Conservation (phyloP, 768 basidiomycete genomes). For the Mycena alexandri region DNA sequence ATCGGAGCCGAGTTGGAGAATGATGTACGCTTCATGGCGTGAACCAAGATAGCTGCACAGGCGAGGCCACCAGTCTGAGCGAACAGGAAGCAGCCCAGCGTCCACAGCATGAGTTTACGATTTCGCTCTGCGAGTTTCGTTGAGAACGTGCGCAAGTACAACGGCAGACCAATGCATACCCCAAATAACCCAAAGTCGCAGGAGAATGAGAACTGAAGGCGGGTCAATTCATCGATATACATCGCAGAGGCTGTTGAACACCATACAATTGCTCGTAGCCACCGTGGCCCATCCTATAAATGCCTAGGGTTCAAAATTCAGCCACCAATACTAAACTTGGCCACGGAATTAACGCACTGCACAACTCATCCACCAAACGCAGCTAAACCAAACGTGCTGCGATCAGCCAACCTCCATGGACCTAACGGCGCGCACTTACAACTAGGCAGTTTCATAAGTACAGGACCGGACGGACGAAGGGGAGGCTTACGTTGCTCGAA, state of each 20-base stretch:
- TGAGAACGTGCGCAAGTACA: background rate
- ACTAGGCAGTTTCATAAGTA: slow-evolving; percentile 14
- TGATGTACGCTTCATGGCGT: slow-evolving; percentile 21
- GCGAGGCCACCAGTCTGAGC: slow-evolving; percentile 18
- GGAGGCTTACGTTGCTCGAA: slow-evolving; percentile 8
- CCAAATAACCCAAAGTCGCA: slow-evolving; percentile 38
- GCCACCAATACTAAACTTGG: background rate
- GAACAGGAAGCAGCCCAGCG: slow-evolving; percentile 17
- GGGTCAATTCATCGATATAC: background rate
- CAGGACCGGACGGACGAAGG: background rate
- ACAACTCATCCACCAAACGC: slow-evolving; percentile 33
- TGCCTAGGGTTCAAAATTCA: slow-evolving; percentile 17
- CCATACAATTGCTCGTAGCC: slow-evolving; percentile 33
- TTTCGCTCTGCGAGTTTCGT: slow-evolving; percentile 22
- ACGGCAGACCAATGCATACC: slow-evolving; percentile 15
- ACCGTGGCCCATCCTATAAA: slow-evolving; percentile 29
- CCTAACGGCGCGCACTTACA: slow-evolving; percentile 23
- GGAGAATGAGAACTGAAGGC: slow-evolving; percentile 33
- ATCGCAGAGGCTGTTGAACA: background rate
- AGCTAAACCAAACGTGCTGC: slow-evolving; percentile 6
- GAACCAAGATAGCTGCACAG: slow-evolving; percentile 20
- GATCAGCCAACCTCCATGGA: background rate
- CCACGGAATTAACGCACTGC: slow-evolving; percentile 12
- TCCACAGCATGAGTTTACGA: slow-evolving; percentile 30
- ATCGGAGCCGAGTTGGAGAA: background rate